These are phyloP conservation scores for Exophiala lecanii-corni DNA, from an alignment of 2,329 filamentous ascomycete species.

Conservation along the genomic window DNA sequence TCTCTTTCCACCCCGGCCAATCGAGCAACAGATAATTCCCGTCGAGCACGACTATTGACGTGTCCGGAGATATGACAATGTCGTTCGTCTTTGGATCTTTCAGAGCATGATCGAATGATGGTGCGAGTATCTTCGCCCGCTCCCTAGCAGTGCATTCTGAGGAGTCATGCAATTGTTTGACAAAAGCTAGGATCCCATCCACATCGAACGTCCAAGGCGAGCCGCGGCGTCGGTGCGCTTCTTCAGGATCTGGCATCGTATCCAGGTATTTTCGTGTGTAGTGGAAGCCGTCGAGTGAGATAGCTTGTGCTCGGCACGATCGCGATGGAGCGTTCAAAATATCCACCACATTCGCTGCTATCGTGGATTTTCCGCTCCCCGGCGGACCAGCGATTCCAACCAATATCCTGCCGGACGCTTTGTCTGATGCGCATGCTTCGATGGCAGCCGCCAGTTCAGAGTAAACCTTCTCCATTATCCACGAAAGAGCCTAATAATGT, in stretches of 20 bases:
- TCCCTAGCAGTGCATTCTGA: constrained; percentile 13
- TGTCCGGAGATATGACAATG: constrained; percentile 26
- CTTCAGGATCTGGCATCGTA: constrained; percentile 30
- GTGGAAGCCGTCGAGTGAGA: constrained; percentile 40
- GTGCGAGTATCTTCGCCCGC: constrained; percentile 27
- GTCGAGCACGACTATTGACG: constrained; percentile 27
- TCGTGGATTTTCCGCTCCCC: constrained; percentile 35
- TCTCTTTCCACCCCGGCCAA: constrained; percentile 30
- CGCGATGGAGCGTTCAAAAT: constrained; percentile 24
- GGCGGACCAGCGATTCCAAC: constrained; percentile 30
- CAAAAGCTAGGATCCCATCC: constrained; percentile 28
- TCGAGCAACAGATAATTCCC: constrained; percentile 30
- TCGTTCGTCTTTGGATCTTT: constrained; percentile 34
- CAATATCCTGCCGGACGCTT: constrained; percentile 8
- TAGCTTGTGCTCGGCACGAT: constrained; percentile 16
- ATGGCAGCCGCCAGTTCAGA: background rate
- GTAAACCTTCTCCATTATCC: constrained; percentile 6
- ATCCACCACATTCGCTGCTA: constrained; percentile 29
- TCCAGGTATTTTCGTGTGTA: constrained; percentile 30
- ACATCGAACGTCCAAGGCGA: constrained; percentile 38
- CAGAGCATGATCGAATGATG: constrained; percentile 34
- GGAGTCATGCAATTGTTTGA: constrained; percentile 28
- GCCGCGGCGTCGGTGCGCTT: constrained; percentile 35
- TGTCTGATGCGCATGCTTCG: background rate
- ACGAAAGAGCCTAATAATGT: too few relatives aligned